Evolutionary conservation across 805 yeast genomes (phyloP).

Genomic region (Metschnikowia anglica): DNA sequence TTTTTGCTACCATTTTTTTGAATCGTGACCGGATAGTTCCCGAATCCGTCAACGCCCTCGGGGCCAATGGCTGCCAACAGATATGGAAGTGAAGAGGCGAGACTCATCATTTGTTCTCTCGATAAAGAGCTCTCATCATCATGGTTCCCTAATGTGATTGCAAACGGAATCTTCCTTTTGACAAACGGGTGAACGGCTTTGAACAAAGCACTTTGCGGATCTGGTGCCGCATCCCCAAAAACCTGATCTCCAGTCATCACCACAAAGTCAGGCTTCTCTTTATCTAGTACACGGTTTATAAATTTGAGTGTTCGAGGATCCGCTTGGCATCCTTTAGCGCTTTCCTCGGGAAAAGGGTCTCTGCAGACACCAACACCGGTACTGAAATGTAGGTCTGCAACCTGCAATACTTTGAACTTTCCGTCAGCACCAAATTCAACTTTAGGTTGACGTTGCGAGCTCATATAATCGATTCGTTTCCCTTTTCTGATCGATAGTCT

Average conservation of each 20-base stretch:
- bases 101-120: conserved; percentile 58
- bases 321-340: conserved; percentile 62
- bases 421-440: conserved; percentile 43
- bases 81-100: conserved; percentile 62
- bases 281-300: conserved; percentile 59
- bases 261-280: conserved; percentile 81
- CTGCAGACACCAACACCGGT: conserved; percentile 79
- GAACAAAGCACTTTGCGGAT: conserved; percentile 76
- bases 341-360: conserved; percentile 61
- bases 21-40: conserved; percentile 65
- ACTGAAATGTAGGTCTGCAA: conserved; percentile 90
- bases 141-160: conserved; percentile 88
- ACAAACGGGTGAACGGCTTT: conserved; percentile 76
- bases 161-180: conserved; percentile 70
- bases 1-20: conserved; percentile 34
- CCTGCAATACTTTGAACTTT: conserved; percentile 75
- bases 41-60: conserved; percentile 69
- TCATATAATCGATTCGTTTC: conserved; percentile 29
- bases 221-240: conserved; percentile 77
- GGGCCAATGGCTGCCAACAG: conserved; percentile 66
- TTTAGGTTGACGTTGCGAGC: conserved; percentile 26
- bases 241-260: conserved; percentile 91
- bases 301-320: conserved; percentile 70
- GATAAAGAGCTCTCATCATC: conserved; percentile 81
- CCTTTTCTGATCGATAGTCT: conserved; percentile 39